A percentile compares a stretch with the other conserved stretches of the same genome.
phyloP scores from a whole-genome alignment of 495 filamentous ascomycete genomes.

The Penicillium mononematosum region DNA sequence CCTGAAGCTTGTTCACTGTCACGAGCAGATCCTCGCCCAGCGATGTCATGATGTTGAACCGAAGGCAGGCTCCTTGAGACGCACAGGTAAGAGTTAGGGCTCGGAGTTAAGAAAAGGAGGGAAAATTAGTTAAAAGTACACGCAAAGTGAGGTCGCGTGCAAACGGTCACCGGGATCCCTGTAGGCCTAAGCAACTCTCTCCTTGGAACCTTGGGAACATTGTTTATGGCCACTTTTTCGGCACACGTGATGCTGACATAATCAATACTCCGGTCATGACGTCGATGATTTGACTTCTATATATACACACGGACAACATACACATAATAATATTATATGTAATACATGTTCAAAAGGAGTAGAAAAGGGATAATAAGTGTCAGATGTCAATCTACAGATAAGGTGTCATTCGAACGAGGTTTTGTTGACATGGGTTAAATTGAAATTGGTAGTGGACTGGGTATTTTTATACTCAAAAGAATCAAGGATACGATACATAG shows the following conservation, averaged over 20 bases:
- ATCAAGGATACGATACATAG: not conserved
- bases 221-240: constrained; percentile 27
- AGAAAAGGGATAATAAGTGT: no score
- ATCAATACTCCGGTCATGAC: constrained; percentile 9
- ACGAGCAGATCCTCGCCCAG: constrained; percentile 90
- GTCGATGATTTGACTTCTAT: constrained; percentile 7
- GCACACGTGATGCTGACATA: constrained; percentile 26
- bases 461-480: not conserved
- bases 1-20: constrained; percentile 95
- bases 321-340: not conserved
- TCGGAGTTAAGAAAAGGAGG: not conserved
- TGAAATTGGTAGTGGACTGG: not conserved
- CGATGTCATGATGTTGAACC: constrained; percentile 52
- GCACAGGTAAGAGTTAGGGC: not conserved
- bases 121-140: not conserved
- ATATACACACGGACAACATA: not conserved
- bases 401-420: not conserved
- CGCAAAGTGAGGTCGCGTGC: constrained; percentile 13
- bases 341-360: not conserved
- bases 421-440: not conserved
- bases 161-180: constrained; percentile 8
- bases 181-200: constrained; percentile 6
- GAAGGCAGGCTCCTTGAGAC: constrained; percentile 4
- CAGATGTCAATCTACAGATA: not conserved
- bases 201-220: constrained; percentile 12